A percentile compares a stretch with the other conserved stretches of the same genome.
Evolutionary conservation across 495 filamentous ascomycete species (phyloP).

Genomic region (Copromyces sp.): DNA sequence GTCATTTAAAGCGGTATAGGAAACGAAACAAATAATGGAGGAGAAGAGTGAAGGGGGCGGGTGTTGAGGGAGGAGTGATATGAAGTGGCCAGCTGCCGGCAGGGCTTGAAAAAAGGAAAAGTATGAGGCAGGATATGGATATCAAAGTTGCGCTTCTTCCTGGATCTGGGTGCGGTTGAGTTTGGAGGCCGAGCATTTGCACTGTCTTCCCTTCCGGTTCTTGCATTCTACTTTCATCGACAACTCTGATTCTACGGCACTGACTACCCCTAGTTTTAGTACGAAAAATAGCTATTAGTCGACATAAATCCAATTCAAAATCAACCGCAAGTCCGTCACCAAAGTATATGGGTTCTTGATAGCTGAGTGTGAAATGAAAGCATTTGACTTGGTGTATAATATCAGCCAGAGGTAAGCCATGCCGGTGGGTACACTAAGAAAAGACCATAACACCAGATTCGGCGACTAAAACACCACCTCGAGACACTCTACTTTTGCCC

Average conservation of each 20-base stretch:
- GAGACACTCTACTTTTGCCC: background rate
- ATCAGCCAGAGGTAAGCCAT: background rate
- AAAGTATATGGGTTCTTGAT: background rate
- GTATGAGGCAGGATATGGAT: background rate
- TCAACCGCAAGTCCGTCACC: background rate
- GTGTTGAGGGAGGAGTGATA: background rate
- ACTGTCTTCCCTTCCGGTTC: background rate
- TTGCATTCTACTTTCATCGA: background rate
- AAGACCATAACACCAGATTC: background rate
- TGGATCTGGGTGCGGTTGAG: background rate
- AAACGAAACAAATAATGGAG: no score
- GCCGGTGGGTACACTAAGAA: background rate
- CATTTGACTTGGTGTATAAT: background rate
- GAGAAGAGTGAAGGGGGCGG: background rate
- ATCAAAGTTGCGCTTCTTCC: background rate
- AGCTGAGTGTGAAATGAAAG: background rate
- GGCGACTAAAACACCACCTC: background rate
- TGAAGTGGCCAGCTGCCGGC: background rate
- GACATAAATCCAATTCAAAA: background rate
- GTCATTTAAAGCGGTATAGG: no score
- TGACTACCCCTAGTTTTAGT: background rate
- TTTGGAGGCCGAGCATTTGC: background rate
- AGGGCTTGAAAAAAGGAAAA: background rate
- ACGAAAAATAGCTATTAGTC: background rate
- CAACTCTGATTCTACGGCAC: background rate